These are phyloP conservation scores for Lyophyllum atratum DNA, from an alignment of 768 basidiomycete species.

Conservation along the genomic window DNA sequence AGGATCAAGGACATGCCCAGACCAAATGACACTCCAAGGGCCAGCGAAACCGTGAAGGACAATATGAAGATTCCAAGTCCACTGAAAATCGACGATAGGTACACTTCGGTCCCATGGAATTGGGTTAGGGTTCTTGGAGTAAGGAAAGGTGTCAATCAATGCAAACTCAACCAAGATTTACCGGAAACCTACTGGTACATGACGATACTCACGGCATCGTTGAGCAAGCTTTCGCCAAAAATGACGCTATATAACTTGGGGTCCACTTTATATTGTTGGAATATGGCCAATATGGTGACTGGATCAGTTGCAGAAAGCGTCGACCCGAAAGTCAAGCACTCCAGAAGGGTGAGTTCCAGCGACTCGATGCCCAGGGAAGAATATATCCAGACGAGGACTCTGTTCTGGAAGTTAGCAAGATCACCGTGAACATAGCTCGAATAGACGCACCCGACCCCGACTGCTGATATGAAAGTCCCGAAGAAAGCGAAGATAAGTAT, in stretches of 20 bases:
- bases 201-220: conserved; percentile 99
- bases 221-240: conserved; percentile 94
- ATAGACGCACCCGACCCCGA: conserved; percentile 88
- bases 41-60: conserved; percentile 94
- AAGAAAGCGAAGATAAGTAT: conserved; percentile 93
- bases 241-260: conserved; percentile 97
- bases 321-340: conserved; percentile 95
- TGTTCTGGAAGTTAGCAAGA: conserved; percentile 53
- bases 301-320: conserved; percentile 98
- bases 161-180: neutral
- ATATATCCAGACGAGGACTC: conserved; percentile 92
- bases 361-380: conserved; percentile 92
- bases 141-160: too few relatives aligned
- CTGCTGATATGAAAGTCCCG: conserved; percentile 95
- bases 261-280: conserved; percentile 98
- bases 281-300: conserved; percentile 96
- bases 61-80: conserved; percentile 97
- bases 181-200: conserved; percentile 91
- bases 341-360: conserved; percentile 80
- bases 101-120: conserved; percentile 89
- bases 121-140: conserved; percentile 77
- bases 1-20: conserved; percentile 88
- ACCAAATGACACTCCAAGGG: conserved; percentile 89
- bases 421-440: neutral
- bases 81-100: conserved; percentile 86